Evolutionary conservation across 2,329 filamentous ascomycete species (phyloP).

Genomic region (Neonectria magnoliae): DNA sequence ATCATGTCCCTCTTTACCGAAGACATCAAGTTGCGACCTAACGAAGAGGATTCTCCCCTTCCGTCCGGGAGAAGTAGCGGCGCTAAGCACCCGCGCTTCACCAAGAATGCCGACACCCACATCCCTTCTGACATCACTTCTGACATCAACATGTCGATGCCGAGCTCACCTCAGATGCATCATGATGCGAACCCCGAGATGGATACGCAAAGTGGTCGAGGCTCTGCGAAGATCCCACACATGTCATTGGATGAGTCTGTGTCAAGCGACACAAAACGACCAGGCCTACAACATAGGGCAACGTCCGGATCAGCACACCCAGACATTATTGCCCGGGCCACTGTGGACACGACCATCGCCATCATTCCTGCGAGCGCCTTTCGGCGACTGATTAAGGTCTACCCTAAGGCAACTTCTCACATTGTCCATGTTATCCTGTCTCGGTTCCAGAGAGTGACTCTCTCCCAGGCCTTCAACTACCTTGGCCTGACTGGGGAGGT

Average conservation of each 20-base stretch:
- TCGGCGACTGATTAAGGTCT: slow-evolving; percentile 88
- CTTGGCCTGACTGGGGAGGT: slow-evolving; percentile 93
- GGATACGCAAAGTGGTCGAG: slow-evolving; percentile 31
- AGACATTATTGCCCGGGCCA: slow-evolving; percentile 95
- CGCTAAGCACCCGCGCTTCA: slow-evolving; percentile 43
- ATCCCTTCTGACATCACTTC: slow-evolving; percentile 35
- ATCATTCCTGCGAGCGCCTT: slow-evolving; percentile 98
- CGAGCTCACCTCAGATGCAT: slow-evolving; percentile 53
- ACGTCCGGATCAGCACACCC: slow-evolving; percentile 85
- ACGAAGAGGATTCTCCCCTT: slow-evolving; percentile 63
- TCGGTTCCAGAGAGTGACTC: slow-evolving; percentile 90
- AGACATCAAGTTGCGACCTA: slow-evolving; percentile 82
- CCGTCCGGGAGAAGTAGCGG: slow-evolving; percentile 40
- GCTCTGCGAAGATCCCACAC: slow-evolving; percentile 71
- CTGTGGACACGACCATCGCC: slow-evolving; percentile 96
- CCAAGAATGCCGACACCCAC: slow-evolving; percentile 27
- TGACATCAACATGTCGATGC: slow-evolving; percentile 46
- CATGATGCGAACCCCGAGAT: slow-evolving; percentile 29
- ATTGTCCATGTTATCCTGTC: slow-evolving; percentile 98
- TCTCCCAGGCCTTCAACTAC: slow-evolving; percentile 94
- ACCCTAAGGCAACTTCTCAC: slow-evolving; percentile 95
- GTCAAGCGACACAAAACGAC: slow-evolving; percentile 47
- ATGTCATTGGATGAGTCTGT: slow-evolving; percentile 72
- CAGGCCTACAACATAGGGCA: slow-evolving; percentile 54
- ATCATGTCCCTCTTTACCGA: slow-evolving; percentile 98